Conservation (phyloP, 2,329 filamentous ascomycete genomes). For the Fusarium sp. region DNA sequence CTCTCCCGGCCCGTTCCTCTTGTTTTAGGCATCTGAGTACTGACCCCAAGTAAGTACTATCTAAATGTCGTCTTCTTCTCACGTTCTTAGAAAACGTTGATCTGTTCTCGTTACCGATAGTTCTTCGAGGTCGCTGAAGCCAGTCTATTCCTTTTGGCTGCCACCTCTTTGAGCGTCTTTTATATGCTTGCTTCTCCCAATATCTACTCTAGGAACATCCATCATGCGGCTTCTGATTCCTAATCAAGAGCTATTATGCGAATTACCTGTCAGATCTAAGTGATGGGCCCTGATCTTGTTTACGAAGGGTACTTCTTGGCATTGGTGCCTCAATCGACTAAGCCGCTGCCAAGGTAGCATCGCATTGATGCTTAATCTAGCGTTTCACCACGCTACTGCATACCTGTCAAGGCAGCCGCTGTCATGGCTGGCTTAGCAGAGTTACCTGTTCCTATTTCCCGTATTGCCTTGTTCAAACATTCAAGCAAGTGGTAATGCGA, state of each 20-base stretch:
- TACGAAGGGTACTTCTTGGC: constrained; percentile 20
- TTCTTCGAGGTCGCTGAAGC: background rate
- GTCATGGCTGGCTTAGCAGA: background rate
- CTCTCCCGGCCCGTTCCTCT: background rate
- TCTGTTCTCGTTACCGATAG: background rate
- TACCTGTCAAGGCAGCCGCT: constrained; percentile 14
- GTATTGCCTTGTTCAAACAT: background rate
- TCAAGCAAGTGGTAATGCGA: background rate
- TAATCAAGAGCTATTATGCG: background rate
- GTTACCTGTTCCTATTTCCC: background rate
- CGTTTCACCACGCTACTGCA: constrained; percentile 29
- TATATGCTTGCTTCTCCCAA: background rate
- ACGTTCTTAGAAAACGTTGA: background rate
- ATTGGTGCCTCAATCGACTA: constrained; percentile 26
- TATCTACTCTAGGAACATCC: background rate
- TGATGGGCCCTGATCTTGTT: background rate
- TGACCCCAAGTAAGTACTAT: background rate
- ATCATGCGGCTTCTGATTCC: background rate
- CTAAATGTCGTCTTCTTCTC: background rate
- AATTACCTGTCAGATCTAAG: background rate
- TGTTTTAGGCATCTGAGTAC: background rate
- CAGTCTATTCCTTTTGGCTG: background rate
- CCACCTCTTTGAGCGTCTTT: background rate
- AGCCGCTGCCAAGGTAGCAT: constrained; percentile 41
- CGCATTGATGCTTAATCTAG: constrained; percentile 40